Evolutionary conservation across 225 moss, liverwort and hornwort species (phyloP), one percentile per base, ranked within the genome.

Genomic region (Physcomitrellopsis africana): DNA sequence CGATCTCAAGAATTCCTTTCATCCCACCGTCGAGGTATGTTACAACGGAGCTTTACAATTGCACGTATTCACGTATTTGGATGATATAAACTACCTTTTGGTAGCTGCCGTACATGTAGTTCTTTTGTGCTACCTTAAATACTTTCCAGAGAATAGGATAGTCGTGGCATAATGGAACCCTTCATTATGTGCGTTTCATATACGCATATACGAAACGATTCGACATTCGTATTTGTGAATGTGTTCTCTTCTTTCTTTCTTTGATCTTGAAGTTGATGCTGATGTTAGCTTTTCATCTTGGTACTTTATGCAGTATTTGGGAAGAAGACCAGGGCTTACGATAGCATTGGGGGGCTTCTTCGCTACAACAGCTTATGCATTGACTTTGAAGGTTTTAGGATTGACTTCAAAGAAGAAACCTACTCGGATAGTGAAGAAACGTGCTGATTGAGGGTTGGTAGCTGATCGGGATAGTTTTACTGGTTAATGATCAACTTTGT

Each of bases 281-380:
- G 48, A 70, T 69, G 52, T 70, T 64, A 68, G 10, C 27, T 42
- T 71, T 59, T 69, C 49, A 61, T 72, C 46, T 53, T 68, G 61
- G 55, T 29, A 70, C 59, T 57, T 44, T 81, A 48, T 79, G 80
- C 83, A 89, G 89, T 83, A 81, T 57, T 77, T 86, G 29, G 62
- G 76, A 51, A 79, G 81, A 79, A 83, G 86, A 77, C 83, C 89
- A 24, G 86, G 83, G 61, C 29, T 86, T 76, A 17, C 86, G 58
- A 70, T 83, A 47, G 85, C 79, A 32, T 37, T 86, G 5, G 89
- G 89, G n/a, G 77, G 76, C 37, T 78, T 86, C 22, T 56, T 83
- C 3, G 86, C 83, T 1, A 89, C 89, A 27, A 54, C 68, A 60
- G 1, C 74, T 72, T 89, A 89, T 68, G 74, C 51, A 14, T 1